phyloP scores from a whole-genome alignment of 2,329 filamentous ascomycete species.

The Penicillium sp. region DNA sequence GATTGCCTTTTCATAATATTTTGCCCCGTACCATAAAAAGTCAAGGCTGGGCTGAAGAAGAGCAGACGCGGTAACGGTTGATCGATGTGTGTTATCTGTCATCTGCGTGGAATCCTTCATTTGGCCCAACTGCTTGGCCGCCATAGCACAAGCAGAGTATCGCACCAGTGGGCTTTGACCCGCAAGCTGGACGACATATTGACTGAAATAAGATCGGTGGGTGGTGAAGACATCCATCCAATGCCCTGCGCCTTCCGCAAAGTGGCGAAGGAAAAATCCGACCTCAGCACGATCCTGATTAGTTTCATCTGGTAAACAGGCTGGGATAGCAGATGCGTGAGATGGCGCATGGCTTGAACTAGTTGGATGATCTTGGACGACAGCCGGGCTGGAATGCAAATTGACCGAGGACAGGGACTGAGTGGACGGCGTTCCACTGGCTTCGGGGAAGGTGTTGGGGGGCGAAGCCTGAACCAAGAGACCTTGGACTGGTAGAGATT shows the following conservation, averaged over 20 bases:
- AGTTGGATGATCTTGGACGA: no score
- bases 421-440: no score
- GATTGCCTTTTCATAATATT: slow-evolving; percentile 22
- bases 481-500: no score
- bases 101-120: slow-evolving; percentile 7
- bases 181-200: slow-evolving; percentile 9
- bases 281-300: slow-evolving; percentile 14
- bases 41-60: slow-evolving; percentile 9
- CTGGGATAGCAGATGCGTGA: no score
- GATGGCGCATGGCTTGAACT: no score
- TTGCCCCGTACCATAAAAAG: slow-evolving; percentile 21
- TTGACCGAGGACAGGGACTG: no score
- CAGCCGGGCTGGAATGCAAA: no score
- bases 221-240: slow-evolving; percentile 19
- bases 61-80: slow-evolving; percentile 6
- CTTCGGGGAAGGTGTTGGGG: no score
- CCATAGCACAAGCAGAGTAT: slow-evolving; percentile 20
- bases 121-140: slow-evolving; percentile 20
- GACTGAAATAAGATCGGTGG: slow-evolving; percentile 17
- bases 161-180: slow-evolving; percentile 10
- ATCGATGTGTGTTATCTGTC: slow-evolving; percentile 8
- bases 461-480: no score
- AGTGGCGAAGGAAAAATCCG: slow-evolving; percentile 17
- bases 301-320: slow-evolving; percentile 4
- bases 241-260: slow-evolving; percentile 10